Evolutionary conservation across 805 yeast species (phyloP).

Genomic region (Wickerhamiella sorbophila): DNA sequence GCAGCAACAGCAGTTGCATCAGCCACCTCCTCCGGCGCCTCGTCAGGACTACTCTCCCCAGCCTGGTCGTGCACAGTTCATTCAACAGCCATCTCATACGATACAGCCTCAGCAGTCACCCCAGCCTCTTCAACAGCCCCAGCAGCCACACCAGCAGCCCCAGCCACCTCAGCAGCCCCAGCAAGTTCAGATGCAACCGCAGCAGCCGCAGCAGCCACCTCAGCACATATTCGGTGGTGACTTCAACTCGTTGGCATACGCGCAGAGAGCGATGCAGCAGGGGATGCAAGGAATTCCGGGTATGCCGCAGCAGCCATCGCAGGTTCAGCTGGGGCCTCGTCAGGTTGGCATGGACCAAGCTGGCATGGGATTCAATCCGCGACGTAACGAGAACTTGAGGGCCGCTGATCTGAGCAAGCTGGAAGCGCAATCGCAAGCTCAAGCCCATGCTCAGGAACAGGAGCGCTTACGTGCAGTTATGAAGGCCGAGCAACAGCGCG

Average conservation of each 20-base stretch:
- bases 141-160: too few species aligned
- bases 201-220: too few species aligned
- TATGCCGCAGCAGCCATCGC: neutral
- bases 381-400: neutral
- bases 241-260: too few species aligned
- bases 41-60: too few species aligned
- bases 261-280: too few species aligned
- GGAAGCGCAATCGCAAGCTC: constrained; percentile 10
- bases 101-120: too few species aligned
- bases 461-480: neutral
- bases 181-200: too few species aligned
- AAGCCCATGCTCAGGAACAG: neutral
- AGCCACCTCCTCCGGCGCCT: neutral
- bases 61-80: too few species aligned
- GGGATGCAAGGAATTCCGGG: neutral
- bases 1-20: neutral
- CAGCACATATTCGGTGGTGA: too few species aligned
- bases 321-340: neutral
- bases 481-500: constrained; percentile 3
- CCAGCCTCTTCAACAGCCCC: too few species aligned
- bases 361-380: neutral
- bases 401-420: neutral
- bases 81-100: too few species aligned
- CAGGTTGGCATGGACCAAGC: neutral
- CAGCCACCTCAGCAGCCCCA: too few species aligned